These are phyloP conservation scores for Penicillium cosmopolitanum DNA, from an alignment of 495 filamentous ascomycete species.

Conservation along the genomic window DNA sequence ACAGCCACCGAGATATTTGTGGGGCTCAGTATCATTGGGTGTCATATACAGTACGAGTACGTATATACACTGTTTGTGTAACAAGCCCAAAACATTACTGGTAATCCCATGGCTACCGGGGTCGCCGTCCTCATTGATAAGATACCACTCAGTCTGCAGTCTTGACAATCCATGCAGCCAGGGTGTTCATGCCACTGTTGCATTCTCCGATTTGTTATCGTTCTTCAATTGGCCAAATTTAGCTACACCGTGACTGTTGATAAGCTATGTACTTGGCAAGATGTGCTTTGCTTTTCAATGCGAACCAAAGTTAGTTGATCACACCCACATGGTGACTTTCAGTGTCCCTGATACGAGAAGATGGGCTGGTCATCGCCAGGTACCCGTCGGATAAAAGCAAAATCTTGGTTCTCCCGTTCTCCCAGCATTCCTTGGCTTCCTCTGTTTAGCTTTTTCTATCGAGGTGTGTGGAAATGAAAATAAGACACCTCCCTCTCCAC, in stretches of 20 bases:
- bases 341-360: background rate
- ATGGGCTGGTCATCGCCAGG: background rate
- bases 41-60: background rate
- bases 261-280: no score
- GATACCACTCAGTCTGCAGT: background rate
- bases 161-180: background rate
- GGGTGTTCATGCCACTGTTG: background rate
- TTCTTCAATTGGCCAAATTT: no score
- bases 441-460: background rate
- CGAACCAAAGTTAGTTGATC: background rate
- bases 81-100: background rate
- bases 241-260: no score
- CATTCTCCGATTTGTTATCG: no score
- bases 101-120: background rate
- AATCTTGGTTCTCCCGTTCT: background rate
- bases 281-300: background rate
- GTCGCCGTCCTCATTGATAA: no score
- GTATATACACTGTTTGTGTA: background rate
- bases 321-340: background rate
- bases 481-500: background rate
- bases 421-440: background rate
- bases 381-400: no score
- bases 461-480: constrained; percentile 3
- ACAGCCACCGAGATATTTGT: background rate
- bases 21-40: background rate